Conservation (phyloP, 768 basidiomycete species). For the Tylopilus balloui region DNA sequence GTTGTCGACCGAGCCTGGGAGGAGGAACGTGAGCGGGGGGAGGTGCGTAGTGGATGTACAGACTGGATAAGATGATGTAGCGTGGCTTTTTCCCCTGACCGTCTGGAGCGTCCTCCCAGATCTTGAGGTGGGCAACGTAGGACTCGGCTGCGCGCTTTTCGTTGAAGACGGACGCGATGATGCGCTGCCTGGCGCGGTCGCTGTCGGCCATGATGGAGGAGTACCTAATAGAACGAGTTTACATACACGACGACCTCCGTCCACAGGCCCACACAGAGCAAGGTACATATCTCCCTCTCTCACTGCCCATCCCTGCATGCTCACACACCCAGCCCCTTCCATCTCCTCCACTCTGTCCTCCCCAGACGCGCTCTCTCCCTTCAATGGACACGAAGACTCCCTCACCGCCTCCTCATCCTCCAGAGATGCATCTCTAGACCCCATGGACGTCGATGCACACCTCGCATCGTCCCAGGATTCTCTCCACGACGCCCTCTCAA, state of each 20-base stretch:
- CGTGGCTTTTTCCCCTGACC: constrained; percentile 76
- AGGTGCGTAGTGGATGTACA: constrained; percentile 31
- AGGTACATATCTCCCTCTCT: constrained; percentile 5
- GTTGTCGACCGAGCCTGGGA: constrained; percentile 54
- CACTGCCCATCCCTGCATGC: neutral
- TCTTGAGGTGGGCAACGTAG: constrained; percentile 87
- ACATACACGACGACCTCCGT: neutral
- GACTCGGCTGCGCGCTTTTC: constrained; percentile 69
- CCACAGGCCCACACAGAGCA: neutral
- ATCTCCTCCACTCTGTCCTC: constrained; percentile 30
- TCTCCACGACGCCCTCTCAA: constrained; percentile 20
- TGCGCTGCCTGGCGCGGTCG: constrained; percentile 58
- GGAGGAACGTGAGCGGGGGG: constrained; percentile 1
- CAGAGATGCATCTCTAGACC: constrained; percentile 31
- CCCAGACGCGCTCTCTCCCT: constrained; percentile 29
- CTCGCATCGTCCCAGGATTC: constrained; percentile 26
- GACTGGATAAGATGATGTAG: constrained; percentile 88
- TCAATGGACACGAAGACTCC: constrained; percentile 29
- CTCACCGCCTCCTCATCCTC: constrained; percentile 31
- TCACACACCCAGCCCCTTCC: constrained; percentile 14
- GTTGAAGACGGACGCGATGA: constrained; percentile 84
- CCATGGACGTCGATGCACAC: constrained; percentile 26
- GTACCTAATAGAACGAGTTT: neutral
- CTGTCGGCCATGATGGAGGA: constrained; percentile 34
- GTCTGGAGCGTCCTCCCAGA: constrained; percentile 84